Conservation (phyloP, 768 basidiomycete species). For the Termitomyces bulborhizus region DNA sequence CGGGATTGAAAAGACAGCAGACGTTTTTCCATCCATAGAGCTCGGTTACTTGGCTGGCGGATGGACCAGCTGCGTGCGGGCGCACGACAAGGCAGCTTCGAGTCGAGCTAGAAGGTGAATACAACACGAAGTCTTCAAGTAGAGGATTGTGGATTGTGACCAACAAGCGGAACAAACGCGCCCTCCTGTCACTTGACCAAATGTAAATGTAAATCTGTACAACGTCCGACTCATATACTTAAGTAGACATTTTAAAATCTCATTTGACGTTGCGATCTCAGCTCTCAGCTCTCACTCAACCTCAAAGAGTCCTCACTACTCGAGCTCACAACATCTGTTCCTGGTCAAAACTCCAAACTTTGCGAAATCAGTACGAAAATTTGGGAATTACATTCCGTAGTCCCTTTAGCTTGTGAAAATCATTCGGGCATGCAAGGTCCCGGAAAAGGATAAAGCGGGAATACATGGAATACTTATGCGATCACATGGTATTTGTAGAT, state of each 20-base stretch:
- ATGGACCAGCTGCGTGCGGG: slow-evolving; percentile 68
- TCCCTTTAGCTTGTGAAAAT: background rate
- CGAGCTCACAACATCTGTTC: background rate
- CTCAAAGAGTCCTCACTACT: too few relatives aligned
- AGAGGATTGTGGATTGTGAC: background rate
- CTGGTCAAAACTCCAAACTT: background rate
- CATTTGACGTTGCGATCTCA: too few relatives aligned
- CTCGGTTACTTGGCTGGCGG: slow-evolving; percentile 54
- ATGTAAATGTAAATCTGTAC: background rate
- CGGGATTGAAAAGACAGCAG: background rate
- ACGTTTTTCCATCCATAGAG: slow-evolving; percentile 81
- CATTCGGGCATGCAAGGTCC: background rate
- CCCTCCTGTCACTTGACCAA: slow-evolving; percentile 23
- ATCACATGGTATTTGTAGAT: background rate
- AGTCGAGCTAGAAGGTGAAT: slow-evolving; percentile 13
- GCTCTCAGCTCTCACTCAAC: too few relatives aligned
- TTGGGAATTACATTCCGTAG: too few relatives aligned
- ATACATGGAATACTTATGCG: background rate
- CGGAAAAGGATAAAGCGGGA: too few relatives aligned
- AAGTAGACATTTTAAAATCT: background rate
- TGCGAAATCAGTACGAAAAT: background rate
- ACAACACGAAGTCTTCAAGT: slow-evolving; percentile 7
- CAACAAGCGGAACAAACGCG: slow-evolving; percentile 17
- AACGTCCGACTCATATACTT: background rate
- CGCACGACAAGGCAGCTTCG: slow-evolving; percentile 40